phyloP scores from a whole-genome alignment of 208 protist species.

The Wallacemonas sp. region DNA sequence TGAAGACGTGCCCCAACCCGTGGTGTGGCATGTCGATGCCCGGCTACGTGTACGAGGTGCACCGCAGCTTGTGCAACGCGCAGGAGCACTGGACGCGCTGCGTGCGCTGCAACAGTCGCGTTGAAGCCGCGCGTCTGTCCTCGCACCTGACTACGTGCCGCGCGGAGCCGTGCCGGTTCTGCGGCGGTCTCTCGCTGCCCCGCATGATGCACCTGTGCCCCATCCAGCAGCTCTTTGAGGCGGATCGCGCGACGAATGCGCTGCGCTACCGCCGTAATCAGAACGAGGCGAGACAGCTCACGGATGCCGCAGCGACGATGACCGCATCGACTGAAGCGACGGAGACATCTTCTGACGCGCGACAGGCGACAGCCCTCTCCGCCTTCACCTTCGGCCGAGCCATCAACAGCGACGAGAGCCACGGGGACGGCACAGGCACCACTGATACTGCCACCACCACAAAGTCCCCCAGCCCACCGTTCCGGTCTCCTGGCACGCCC shows the following conservation, averaged over 20 bases:
- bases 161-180: slow-evolving; percentile 60
- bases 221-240: slow-evolving; percentile 44
- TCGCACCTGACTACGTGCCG: slow-evolving; percentile 66
- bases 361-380: too few species aligned
- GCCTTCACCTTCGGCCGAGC: too few species aligned
- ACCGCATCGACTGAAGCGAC: background rate
- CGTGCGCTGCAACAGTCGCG: slow-evolving; percentile 64
- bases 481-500: too few species aligned
- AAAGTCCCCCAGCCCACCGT: too few species aligned
- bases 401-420: too few species aligned
- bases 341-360: too few species aligned
- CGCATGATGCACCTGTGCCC: slow-evolving; percentile 73
- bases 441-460: too few species aligned
- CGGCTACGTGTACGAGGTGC: slow-evolving; percentile 34
- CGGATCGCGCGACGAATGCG: slow-evolving; percentile 44
- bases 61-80: slow-evolving; percentile 49
- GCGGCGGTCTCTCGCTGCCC: slow-evolving; percentile 74
- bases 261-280: slow-evolving; percentile 23
- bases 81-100: slow-evolving; percentile 64
- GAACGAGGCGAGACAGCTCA: background rate
- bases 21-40: slow-evolving; percentile 83
- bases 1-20: slow-evolving; percentile 73
- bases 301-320: background rate
- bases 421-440: too few species aligned
- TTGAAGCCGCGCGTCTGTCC: slow-evolving; percentile 51